Evolutionary conservation across 768 basidiomycete species (phyloP).

Genomic region (Tulasnella sp.): DNA sequence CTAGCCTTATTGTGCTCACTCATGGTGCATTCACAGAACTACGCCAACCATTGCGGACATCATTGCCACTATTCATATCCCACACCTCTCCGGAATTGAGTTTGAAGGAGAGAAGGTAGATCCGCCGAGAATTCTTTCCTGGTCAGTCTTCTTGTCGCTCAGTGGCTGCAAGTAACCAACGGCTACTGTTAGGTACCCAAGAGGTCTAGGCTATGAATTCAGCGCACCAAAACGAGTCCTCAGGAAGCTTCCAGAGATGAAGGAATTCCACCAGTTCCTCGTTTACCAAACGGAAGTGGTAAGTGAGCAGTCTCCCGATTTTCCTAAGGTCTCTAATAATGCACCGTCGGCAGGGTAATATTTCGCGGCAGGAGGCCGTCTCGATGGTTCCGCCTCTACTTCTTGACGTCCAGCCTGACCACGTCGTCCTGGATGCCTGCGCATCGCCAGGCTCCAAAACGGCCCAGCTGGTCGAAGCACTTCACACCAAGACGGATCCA

Average conservation of each 20-base stretch:
- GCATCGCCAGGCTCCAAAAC: conserved; percentile 99
- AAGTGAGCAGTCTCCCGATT: conserved; percentile 29
- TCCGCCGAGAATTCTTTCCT: conserved; percentile 76
- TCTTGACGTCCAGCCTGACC: conserved; percentile 89
- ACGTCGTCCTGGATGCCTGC: conserved; percentile 94
- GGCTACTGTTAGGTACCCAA: conserved; percentile 65
- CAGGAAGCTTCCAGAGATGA: conserved; percentile 82
- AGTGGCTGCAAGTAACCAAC: background rate
- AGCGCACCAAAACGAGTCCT: conserved; percentile 83
- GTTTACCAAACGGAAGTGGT: conserved; percentile 98
- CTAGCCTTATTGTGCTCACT: conserved; percentile 24
- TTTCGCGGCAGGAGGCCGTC: conserved; percentile 94
- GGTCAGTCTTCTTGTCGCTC: conserved; percentile 41
- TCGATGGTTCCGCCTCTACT: conserved; percentile 98
- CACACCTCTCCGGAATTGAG: conserved; percentile 57
- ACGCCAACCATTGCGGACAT: conserved; percentile 69
- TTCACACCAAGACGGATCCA: conserved; percentile 61
- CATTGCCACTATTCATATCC: conserved; percentile 72
- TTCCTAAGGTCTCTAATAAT: background rate
- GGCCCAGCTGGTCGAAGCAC: conserved; percentile 89
- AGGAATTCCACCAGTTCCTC: conserved; percentile 89
- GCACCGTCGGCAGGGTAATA: conserved; percentile 69
- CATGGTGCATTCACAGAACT: conserved; percentile 37
- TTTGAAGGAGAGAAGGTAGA: conserved; percentile 71
- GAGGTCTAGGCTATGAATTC: conserved; percentile 93